Evolutionary conservation across 192 early-diverging fungal species (phyloP).

Genomic region (Coemansia sp.): DNA sequence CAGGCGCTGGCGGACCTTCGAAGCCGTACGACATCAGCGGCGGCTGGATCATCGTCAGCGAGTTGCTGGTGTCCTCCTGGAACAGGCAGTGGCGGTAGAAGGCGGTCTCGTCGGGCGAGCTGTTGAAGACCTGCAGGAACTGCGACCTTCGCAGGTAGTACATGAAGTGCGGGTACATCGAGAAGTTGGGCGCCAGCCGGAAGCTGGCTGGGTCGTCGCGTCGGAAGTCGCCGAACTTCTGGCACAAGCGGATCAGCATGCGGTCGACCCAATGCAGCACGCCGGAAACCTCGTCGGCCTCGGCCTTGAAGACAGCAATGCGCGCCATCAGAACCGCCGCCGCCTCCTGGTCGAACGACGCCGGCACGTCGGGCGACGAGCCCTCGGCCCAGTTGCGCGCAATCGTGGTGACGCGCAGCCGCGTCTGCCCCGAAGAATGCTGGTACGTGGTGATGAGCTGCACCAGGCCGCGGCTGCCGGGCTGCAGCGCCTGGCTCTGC

Average conservation of each 20-base stretch:
- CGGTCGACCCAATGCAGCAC: conserved; percentile 97
- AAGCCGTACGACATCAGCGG: conserved; percentile 92
- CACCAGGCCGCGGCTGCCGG: conserved; percentile 83
- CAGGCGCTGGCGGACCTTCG: conserved; percentile 84
- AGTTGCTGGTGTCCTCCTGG: conserved; percentile 95
- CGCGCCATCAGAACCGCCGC: conserved; percentile 97
- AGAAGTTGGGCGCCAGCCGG: conserved; percentile 88
- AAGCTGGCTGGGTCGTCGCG: conserved; percentile 95
- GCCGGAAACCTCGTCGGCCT: conserved; percentile 95
- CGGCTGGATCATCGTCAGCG: conserved; percentile 99
- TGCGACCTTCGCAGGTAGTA: conserved; percentile 96
- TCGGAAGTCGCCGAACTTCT: conserved; percentile 93
- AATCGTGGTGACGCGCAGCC: conserved; percentile 93
- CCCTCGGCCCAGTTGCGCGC: conserved; percentile 87
- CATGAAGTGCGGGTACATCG: conserved; percentile 99
- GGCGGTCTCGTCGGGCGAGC: conserved; percentile 97
- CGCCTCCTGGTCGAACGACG: conserved; percentile 97
- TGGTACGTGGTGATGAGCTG: conserved; percentile 98
- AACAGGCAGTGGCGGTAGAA: conserved; percentile 85
- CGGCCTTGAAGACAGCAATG: conserved; percentile 95
- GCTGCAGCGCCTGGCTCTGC: conserved; percentile 76
- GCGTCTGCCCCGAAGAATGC: conserved; percentile 86
- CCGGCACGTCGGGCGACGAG: conserved; percentile 79
- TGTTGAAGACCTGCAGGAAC: conserved; percentile 99
- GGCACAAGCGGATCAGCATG: conserved; percentile 98